Percentiles rank a stretch among this genome's conserved stretches.
These are phyloP conservation scores for Cryptococcus amylolentus DNA, from an alignment of 1,284 basidiomycete genomes.

Conservation along the genomic window DNA sequence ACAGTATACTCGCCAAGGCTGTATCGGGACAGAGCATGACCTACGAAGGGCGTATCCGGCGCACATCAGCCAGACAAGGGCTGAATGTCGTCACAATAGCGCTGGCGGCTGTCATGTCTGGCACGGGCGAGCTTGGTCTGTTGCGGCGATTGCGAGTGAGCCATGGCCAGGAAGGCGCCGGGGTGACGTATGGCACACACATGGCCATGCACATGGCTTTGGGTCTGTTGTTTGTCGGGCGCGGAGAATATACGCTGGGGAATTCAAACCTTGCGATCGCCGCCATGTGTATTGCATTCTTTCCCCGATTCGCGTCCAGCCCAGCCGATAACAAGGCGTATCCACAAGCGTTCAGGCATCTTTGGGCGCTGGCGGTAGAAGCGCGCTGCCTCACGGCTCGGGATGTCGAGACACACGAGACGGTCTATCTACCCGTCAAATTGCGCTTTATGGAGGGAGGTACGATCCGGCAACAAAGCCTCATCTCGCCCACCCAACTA, in stretches of 20 bases:
- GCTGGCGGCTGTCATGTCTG: slow-evolving; percentile 88
- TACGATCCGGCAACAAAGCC: slow-evolving; percentile 59
- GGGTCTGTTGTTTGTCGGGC: slow-evolving; percentile 89
- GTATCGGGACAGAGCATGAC: slow-evolving; percentile 61
- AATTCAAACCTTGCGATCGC: slow-evolving; percentile 89
- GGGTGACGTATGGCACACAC: slow-evolving; percentile 82
- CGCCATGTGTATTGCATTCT: slow-evolving; percentile 83
- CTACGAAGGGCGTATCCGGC: slow-evolving; percentile 79
- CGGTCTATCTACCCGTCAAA: slow-evolving; percentile 86
- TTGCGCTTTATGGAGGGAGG: slow-evolving; percentile 64
- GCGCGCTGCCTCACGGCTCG: slow-evolving; percentile 86
- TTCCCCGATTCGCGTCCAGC: slow-evolving; percentile 74
- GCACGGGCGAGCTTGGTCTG: slow-evolving; percentile 89
- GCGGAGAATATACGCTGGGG: slow-evolving; percentile 87
- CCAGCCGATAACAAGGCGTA: slow-evolving; percentile 87
- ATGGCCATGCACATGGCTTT: slow-evolving; percentile 87
- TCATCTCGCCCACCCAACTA: slow-evolving; percentile 87
- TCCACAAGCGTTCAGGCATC: slow-evolving; percentile 86
- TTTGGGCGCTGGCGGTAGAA: slow-evolving; percentile 94
- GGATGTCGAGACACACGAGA: slow-evolving; percentile 83
- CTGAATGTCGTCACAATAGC: slow-evolving; percentile 82
- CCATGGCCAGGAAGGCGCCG: slow-evolving; percentile 79
- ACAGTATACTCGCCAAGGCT: slow-evolving; percentile 62
- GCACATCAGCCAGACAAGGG: slow-evolving; percentile 80
- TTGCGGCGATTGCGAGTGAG: slow-evolving; percentile 82